A percentile compares a stretch with the other conserved stretches of the same genome.
Conservation (phyloP, 768 basidiomycete genomes). For the Pluteus cervinus region DNA sequence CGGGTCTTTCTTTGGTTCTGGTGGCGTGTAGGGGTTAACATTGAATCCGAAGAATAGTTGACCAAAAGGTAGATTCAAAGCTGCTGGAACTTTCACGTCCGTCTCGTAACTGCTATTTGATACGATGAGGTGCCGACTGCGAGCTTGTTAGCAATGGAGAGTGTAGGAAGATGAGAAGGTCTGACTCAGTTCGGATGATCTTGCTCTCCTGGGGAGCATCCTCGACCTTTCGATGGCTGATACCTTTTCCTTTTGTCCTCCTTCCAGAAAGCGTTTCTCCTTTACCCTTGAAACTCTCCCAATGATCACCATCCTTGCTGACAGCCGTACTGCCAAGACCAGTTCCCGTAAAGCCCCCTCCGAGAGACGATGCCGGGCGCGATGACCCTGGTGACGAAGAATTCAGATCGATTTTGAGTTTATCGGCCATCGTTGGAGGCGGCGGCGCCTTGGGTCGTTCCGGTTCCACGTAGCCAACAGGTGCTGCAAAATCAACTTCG, state of each 20-base stretch:
- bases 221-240: conserved; percentile 77
- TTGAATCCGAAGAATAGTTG: conserved; percentile 97
- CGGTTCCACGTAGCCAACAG: conserved; percentile 92
- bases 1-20: too few relatives aligned
- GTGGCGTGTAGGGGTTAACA: conserved; percentile 60
- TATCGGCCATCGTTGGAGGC: conserved; percentile 90
- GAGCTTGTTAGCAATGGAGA: conserved; percentile 8
- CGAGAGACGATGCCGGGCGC: conserved; percentile 69
- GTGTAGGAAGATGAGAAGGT: conserved; percentile 9
- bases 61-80: conserved; percentile 86
- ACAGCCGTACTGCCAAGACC: conserved; percentile 42
- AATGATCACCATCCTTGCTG: conserved; percentile 74
- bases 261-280: conserved; percentile 89
- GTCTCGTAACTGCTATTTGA: conserved; percentile 74
- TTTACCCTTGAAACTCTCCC: conserved; percentile 96
- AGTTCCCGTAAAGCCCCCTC: conserved; percentile 58
- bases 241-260: conserved; percentile 93
- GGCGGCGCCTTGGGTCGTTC: conserved; percentile 78
- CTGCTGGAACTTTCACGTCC: conserved; percentile 78
- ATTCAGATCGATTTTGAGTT: conserved; percentile 90
- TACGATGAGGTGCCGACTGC: conserved; percentile 77
- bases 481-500: conserved; percentile 95
- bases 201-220: conserved; percentile 75
- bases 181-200: conserved; percentile 88
- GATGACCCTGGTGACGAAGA: conserved; percentile 84